Percentiles rank a stretch among this genome's conserved stretches.
Evolutionary conservation across 2,329 filamentous ascomycete genomes (phyloP).

Genomic region (Bipolaris cookei): DNA sequence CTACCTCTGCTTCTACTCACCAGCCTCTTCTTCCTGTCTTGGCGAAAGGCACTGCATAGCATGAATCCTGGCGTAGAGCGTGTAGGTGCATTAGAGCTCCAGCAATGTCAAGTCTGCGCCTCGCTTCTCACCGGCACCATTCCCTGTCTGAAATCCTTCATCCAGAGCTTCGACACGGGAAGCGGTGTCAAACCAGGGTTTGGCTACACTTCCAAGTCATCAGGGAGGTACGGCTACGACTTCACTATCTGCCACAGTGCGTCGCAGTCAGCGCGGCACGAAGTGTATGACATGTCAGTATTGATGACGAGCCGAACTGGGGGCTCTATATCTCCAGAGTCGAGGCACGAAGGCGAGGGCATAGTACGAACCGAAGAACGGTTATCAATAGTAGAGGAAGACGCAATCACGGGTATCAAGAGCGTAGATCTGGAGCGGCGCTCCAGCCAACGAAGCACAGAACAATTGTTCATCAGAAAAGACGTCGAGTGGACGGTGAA

Average conservation of each 20-base stretch:
- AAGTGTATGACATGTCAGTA: neutral
- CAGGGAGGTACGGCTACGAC: neutral
- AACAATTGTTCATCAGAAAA: constrained; percentile 33
- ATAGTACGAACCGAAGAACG: neutral
- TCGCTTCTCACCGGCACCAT: neutral
- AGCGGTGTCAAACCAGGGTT: neutral
- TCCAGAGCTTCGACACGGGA: neutral
- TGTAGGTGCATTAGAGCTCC: neutral
- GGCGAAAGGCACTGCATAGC: neutral
- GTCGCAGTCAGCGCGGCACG: neutral
- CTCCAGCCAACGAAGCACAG: constrained; percentile 28
- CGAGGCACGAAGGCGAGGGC: neutral
- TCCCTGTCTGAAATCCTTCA: neutral
- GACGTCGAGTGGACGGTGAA: constrained; percentile 32
- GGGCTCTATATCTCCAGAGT: neutral
- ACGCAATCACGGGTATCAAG: constrained; percentile 7
- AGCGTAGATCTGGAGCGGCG: constrained; percentile 10
- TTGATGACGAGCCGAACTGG: neutral
- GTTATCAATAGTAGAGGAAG: neutral
- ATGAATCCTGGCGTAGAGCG: neutral
- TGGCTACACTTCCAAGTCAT: neutral
- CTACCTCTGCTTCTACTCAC: constrained; percentile 24
- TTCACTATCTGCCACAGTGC: neutral
- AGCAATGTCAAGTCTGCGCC: neutral
- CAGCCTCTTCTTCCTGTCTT: neutral